Evolutionary conservation across 1,139 yeast species (phyloP).

Genomic region (Candida frijolesensis): DNA sequence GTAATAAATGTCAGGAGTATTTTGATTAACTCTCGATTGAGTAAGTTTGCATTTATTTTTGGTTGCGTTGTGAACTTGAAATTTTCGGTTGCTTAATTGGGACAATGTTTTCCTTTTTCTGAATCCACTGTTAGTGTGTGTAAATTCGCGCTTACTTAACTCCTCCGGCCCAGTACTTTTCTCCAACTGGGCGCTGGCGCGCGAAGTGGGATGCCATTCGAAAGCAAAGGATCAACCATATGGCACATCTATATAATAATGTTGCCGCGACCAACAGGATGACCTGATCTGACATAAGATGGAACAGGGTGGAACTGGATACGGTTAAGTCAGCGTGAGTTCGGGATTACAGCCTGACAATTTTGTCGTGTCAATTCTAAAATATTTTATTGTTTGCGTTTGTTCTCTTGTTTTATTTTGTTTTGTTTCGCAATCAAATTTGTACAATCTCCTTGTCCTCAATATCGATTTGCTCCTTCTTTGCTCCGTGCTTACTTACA

Average conservation of each 20-base stretch:
- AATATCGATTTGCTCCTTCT: no score
- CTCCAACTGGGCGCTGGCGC: no score
- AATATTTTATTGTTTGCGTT: not conserved
- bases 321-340: not conserved
- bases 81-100: slow-evolving; percentile 1
- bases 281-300: not conserved
- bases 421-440: slow-evolving; percentile 1
- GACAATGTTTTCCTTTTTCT: not conserved
- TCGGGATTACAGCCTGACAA: not conserved
- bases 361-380: not conserved
- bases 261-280: no score
- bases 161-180: no score
- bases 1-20: not conserved
- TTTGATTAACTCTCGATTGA: slow-evolving; percentile 4
- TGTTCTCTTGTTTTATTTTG: not conserved
- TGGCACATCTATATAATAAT: no score
- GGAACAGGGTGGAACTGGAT: not conserved
- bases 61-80: slow-evolving; percentile 7
- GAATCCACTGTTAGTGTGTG: not conserved
- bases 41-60: slow-evolving; percentile 1
- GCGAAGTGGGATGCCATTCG: no score
- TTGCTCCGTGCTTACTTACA: no score
- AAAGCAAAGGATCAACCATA: no score
- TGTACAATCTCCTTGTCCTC: not conserved
- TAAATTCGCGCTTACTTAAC: no score